Evolutionary conservation across 106 monocot species (phyloP), one percentile per base, ranked within the genome.

Genomic region (Cymbidium sinense): DNA sequence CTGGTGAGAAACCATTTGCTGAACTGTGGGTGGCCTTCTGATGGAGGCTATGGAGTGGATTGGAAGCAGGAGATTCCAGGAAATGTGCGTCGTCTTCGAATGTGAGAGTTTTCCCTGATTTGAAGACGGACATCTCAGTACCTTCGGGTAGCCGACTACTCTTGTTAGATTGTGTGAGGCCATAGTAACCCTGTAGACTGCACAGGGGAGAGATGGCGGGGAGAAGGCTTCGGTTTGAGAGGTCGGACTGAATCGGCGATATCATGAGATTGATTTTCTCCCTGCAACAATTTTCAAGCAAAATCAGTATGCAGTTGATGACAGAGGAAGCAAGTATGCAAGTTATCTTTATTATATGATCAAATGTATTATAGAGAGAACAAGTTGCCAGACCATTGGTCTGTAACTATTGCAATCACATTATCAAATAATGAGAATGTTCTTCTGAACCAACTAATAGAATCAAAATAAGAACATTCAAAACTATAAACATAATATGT

Each of bases 141-240:
- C 76, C 86, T 77, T 79, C 82, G 0, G 34, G 34, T 5, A 37
- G 39, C 19, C 34, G 61, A n/a, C 20, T 79, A n/a, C 20, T 79
- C 67, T 23, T 67, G 37, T 67, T 70, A 21, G 79, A 34, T 71
- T 76, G 79, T 37, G 73, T 33, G n/a, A 82, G 73, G 72, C 82
- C 82, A 27, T 83, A 82, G 70, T 79, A 80, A 43, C 76, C 79
- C 61, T 80, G 82, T 41, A 86, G 76, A 61, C 54, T 86, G 76
- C 43, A 82, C 86, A 25, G 82, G 78, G 37, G 82, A 77, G 17
- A 70, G 34, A 15, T 33, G 50, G 39, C 34, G 70, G 10, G 78
- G 54, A 23, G 74, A 31, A 34, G 79, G 75, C n/a, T 76, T 82
- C 78, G 23, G 25, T 20, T 55, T 78, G 34, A 81, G 74, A 31